Evolutionary conservation across 441 rosid species (phyloP), one percentile per base, ranked within the genome.

Genomic region (Pelargonium citronellum): DNA sequence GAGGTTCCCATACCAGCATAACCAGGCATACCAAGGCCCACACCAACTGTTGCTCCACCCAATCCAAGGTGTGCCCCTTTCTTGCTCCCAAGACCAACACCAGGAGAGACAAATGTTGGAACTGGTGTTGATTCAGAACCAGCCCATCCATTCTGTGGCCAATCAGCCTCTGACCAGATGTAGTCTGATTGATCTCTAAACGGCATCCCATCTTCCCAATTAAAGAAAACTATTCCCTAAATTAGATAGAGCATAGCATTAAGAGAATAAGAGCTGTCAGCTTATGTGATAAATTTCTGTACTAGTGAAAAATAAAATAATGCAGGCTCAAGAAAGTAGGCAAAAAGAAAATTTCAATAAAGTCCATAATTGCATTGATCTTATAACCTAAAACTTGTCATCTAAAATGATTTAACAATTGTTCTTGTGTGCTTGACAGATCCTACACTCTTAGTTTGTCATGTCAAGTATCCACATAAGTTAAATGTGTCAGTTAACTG

Each of bases 61-160:
- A 88, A 79, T 71, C 92, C 96, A 70, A 86, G 87, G 82, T 87
- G 94, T 39, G 89, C 79, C 74, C 96, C 94, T 85, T 84, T 86
- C 80, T 81, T 87, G 76, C 81, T 86, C 73, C 89, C 93, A 72
- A 86, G 91, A 80, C 92, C 94, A 83, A 82, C 78, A 75, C 89
- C 89, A 17, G 89, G 90, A 71, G 95, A 91, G 78, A 88, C 88
- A 75, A 72, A 81, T 61, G 95, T 84, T 73, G 96, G 91, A 74
- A 89, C 83, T 34, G 90, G 91, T 49, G 91, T 87, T 77, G 92
- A 86, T 81, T 83, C 91, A 68, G 94, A 83, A 76, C 85, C 87
- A 30, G 96, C 95, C 96, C 99, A 94, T 66, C 95, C 89, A 82
- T 91, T 85, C 69, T 73, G 88, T 69, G 99, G 96, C 96, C 96